These are phyloP conservation scores for Tolypocladium guangdongense DNA, from an alignment of 2,329 filamentous ascomycete species.

Conservation along the genomic window DNA sequence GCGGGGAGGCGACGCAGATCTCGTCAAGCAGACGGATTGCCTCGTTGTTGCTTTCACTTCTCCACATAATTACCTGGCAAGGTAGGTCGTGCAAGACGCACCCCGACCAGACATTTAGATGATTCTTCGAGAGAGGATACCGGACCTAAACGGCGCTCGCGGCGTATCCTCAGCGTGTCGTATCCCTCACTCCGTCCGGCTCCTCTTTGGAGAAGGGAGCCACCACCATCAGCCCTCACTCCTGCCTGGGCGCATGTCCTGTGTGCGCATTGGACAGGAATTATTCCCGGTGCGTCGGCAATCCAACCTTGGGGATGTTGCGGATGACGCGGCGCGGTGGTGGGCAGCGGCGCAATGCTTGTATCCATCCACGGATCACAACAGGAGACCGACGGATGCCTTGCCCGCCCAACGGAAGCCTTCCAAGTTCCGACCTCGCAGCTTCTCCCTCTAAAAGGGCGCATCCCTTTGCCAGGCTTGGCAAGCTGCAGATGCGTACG, in stretches of 20 bases:
- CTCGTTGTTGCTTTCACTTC: background rate
- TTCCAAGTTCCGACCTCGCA: background rate
- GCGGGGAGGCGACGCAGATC: background rate
- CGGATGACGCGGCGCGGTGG: constrained; percentile 1
- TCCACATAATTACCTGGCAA: background rate
- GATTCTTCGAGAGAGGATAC: background rate
- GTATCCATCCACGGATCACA: no score
- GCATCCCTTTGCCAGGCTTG: background rate
- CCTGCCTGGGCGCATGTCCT: constrained; percentile 8
- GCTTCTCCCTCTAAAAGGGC: background rate
- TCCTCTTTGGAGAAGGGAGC: background rate
- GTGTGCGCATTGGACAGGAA: constrained; percentile 7
- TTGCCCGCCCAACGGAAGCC: no score
- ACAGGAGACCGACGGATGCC: no score
- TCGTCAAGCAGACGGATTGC: no score
- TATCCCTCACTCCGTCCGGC: no score
- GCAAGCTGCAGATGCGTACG: background rate
- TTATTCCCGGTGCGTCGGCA: constrained; percentile 2
- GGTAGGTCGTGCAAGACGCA: background rate
- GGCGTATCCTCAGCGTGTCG: no score
- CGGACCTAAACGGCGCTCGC: no score
- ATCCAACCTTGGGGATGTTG: constrained; percentile 1
- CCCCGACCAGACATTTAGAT: background rate
- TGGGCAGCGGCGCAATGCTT: constrained; percentile 5
- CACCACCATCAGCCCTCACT: constrained; percentile 4